These are phyloP conservation scores for Physcomitrellopsis africana DNA, from an alignment of 225 moss, liverwort and hornwort species.

Conservation along the genomic window DNA sequence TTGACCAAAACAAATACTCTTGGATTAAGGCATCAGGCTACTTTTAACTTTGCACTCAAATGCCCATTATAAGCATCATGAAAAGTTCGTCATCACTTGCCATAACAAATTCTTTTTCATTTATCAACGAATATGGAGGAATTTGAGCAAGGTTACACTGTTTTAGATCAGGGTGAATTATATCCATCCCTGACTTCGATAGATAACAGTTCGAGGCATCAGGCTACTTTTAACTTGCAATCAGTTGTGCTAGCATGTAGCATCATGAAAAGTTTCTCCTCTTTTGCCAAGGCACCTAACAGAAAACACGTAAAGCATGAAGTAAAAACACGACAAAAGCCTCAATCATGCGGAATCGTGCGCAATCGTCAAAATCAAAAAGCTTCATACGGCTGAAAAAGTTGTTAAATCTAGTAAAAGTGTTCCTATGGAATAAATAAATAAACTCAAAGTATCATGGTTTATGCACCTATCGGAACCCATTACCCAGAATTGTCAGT, in stretches of 20 bases:
- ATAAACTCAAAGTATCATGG: no score
- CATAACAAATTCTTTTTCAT: slow-evolving; percentile 19
- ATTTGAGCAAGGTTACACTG: not conserved
- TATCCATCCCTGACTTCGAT: no score
- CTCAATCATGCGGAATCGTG: no score
- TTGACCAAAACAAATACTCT: not conserved
- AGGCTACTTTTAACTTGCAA: slow-evolving; percentile 34
- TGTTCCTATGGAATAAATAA: not conserved
- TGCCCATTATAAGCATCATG: slow-evolving; percentile 50
- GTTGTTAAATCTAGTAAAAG: slow-evolving; percentile 15
- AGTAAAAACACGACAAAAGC: not conserved
- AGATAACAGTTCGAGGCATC: slow-evolving; percentile 7
- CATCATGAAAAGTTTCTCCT: no score
- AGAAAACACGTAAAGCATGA: not conserved
- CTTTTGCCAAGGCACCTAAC: no score
- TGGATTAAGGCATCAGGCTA: slow-evolving; percentile 59
- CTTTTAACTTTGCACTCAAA: slow-evolving; percentile 64
- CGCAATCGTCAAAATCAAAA: not conserved
- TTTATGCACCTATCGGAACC: slow-evolving; percentile 62
- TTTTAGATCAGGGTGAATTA: not conserved
- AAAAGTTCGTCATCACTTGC: slow-evolving; percentile 53
- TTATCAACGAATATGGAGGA: slow-evolving; percentile 4
- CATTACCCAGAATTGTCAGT: slow-evolving; percentile 67
- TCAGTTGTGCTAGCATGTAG: slow-evolving; percentile 1
- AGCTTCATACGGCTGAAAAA: not conserved